phyloP scores from a whole-genome alignment of 345 rosid species.

The Pelargonium nanum region DNA sequence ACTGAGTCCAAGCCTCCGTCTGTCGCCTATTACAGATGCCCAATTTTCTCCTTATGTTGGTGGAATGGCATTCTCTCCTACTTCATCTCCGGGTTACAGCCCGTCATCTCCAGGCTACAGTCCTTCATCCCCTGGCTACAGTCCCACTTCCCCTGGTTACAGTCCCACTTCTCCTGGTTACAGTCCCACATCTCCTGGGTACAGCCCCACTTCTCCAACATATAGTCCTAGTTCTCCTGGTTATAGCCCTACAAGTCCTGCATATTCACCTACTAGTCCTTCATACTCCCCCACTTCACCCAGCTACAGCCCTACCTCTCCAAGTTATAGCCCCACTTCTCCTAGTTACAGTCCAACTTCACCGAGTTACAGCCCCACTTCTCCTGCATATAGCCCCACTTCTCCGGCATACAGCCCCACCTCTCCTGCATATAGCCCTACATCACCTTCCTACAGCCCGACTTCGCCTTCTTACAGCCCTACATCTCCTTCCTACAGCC shows the following conservation, averaged over 20 bases:
- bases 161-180: constrained; percentile 80
- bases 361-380: constrained; percentile 71
- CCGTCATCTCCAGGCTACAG: constrained; percentile 60
- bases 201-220: constrained; percentile 81
- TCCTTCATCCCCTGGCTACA: constrained; percentile 72
- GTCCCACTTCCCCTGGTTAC: constrained; percentile 76
- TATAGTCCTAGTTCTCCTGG: constrained; percentile 86
- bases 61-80: constrained; percentile 78
- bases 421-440: constrained; percentile 62
- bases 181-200: constrained; percentile 81
- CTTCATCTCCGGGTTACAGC: constrained; percentile 77
- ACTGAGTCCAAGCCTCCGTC: constrained; percentile 66
- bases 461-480: constrained; percentile 84
- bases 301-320: constrained; percentile 71
- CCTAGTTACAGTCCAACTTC: constrained; percentile 80
- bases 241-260: constrained; percentile 56
- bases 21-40: constrained; percentile 74
- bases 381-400: constrained; percentile 66
- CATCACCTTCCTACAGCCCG: constrained; percentile 76
- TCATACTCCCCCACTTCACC: constrained; percentile 58
- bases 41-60: constrained; percentile 94
- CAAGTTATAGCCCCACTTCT: constrained; percentile 69
- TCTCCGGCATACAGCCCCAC: constrained; percentile 72
- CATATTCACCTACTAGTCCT: constrained; percentile 39
- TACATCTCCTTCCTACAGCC: constrained; percentile 72